These are phyloP conservation scores for Potentilla sterilis DNA, from an alignment of 306 rosid species.

Conservation along the genomic window DNA sequence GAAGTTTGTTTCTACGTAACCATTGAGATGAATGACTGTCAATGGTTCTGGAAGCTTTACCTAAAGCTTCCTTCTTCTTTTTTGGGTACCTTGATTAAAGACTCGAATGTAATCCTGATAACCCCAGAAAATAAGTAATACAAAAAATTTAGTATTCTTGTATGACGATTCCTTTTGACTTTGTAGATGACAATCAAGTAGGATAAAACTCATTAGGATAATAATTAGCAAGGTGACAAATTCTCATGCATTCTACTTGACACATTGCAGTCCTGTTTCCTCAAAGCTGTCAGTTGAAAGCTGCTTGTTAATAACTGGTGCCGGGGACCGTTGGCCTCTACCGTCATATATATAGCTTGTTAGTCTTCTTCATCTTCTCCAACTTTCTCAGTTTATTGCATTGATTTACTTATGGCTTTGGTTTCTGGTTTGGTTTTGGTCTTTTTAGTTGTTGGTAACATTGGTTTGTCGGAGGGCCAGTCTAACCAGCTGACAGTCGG, in stretches of 20 bases:
- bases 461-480: slow-evolving; percentile 30
- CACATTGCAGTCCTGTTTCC: slow-evolving; percentile 31
- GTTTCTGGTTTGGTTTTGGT: slow-evolving; percentile 22
- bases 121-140: background rate
- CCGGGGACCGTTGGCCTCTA: slow-evolving; percentile 2
- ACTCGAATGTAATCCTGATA: too few relatives aligned
- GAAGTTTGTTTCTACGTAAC: too few relatives aligned
- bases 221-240: slow-evolving; percentile 26
- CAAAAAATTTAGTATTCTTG: background rate
- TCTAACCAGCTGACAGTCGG: slow-evolving; percentile 35
- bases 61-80: too few relatives aligned
- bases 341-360: background rate
- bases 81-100: too few relatives aligned
- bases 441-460: slow-evolving; percentile 21
- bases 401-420: slow-evolving; percentile 1
- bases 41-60: too few relatives aligned
- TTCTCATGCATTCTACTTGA: slow-evolving; percentile 33
- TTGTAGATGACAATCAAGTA: background rate
- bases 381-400: background rate
- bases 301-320: background rate
- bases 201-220: background rate
- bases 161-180: background rate
- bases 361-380: background rate
- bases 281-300: slow-evolving; percentile 32
- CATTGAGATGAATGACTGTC: too few relatives aligned